Percentiles rank a stretch among this genome's conserved stretches.
Evolutionary conservation across 1,284 basidiomycete species (phyloP).

Genomic region (Pseudozyma hubeiensis): DNA sequence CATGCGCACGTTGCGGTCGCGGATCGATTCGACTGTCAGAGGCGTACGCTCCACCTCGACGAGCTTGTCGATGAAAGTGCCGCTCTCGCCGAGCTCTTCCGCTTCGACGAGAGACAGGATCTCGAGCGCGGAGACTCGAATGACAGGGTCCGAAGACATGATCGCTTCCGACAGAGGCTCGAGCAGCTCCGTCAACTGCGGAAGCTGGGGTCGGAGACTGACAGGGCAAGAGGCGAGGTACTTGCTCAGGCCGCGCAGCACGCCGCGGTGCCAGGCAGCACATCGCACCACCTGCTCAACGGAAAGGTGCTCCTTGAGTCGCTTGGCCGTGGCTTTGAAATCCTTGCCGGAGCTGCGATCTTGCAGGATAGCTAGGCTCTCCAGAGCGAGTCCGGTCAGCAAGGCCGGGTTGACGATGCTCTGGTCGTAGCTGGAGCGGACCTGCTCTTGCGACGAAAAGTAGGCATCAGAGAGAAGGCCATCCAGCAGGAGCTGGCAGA

Average conservation of each 20-base stretch:
- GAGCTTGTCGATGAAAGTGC: slow-evolving; percentile 36
- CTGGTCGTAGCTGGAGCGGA: slow-evolving; percentile 29
- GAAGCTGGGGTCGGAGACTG: slow-evolving; percentile 28
- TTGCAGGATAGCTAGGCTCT: slow-evolving; percentile 41
- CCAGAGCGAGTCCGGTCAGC: slow-evolving; percentile 34
- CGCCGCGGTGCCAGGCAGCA: slow-evolving; percentile 46
- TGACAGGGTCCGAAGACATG: slow-evolving; percentile 51
- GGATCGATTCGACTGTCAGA: slow-evolving; percentile 52
- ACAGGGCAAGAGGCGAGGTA: slow-evolving; percentile 31
- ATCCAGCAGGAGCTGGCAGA: slow-evolving; percentile 29
- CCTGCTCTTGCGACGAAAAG: slow-evolving; percentile 22
- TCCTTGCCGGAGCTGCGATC: slow-evolving; percentile 26
- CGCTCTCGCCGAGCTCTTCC: slow-evolving; percentile 5
- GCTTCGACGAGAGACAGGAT: slow-evolving; percentile 47
- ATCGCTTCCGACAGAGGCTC: slow-evolving; percentile 32
- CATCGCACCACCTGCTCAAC: slow-evolving; percentile 25
- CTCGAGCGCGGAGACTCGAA: slow-evolving; percentile 53
- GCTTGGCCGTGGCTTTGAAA: slow-evolving; percentile 19
- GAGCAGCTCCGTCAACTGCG: slow-evolving; percentile 20
- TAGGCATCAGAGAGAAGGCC: slow-evolving; percentile 26
- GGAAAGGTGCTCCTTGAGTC: slow-evolving; percentile 24
- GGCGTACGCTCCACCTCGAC: slow-evolving; percentile 58
- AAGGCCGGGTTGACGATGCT: slow-evolving; percentile 40
- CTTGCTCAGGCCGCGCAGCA: slow-evolving; percentile 37
- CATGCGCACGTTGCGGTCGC: slow-evolving; percentile 64